Evolutionary conservation across 768 basidiomycete genomes (phyloP), one percentile per base, ranked within the genome.

Genomic region (Leccinum boreale): DNA sequence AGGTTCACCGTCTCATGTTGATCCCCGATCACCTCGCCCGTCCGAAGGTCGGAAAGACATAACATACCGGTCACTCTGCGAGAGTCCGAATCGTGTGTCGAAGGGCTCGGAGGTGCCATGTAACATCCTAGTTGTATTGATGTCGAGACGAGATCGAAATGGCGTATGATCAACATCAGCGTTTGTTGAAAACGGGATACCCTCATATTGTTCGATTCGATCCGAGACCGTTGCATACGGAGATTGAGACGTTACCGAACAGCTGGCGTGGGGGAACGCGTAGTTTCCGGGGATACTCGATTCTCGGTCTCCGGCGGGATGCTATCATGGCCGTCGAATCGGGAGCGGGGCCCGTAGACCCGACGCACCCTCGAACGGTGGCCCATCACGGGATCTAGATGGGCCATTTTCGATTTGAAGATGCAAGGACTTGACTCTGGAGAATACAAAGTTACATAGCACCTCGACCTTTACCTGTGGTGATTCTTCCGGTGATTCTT

Each of bases 91-190:
- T 45, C 21, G 44, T 12, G 11, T 23, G 44, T 29, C 28, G 3
- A 23, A 54, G 36, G 62, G 0, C 57, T 73, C 19, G 60, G 52
- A 2, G 21, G 47, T 17, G 70, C 3, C 42, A 74, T 10, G 19
- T 51, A 70, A 15, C 60, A 70, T 44, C 73, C 68, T 1, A 56
- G 50, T 11, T 71, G 70, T 6, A 19, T 23, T 14, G n/a, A 42
- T 19, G 15, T 46, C 21, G 14, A 46, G 45, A 46, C 9, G 21
- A 21, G 15, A 33, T 5, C 15, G 31, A 52, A 12, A 10, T 36
- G 21, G 5, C 8, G 17, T n/a, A 52, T 10, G 17, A 23, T 5
- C 17, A 5, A 44, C n/a, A 17, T 5, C 11, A 17, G n/a, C 17
- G 2, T 12, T 12, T 35, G 35, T 19, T 21, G 52, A 14, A 44